Base-by-base conservation (phyloP, 2,329 filamentous ascomycete genomes). In the Clarireedia monteithiana region DNA sequence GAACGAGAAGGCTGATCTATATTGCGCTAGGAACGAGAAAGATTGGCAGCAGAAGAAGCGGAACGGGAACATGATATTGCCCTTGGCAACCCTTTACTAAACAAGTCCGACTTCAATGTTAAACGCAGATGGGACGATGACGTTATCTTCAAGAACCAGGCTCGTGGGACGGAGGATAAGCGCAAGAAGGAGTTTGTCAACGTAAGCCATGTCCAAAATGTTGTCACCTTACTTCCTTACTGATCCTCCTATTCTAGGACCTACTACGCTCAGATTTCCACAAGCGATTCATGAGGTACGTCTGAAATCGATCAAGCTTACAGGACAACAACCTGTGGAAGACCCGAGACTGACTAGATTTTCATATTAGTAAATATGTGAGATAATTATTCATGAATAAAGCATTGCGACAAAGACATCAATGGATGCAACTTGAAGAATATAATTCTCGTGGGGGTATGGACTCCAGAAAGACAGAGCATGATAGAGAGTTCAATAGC, bases 81-180 rank as follows among this genome's bases (percentile, higher is more conserved):
- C 38, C 76, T 88, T 44, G 94, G 94, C 6, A 99, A 99, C 70
- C 94, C 94, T 40, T 74, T 99, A 51, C 80, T 99, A 56, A 96
- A 97, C 50, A 88, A 89, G 70, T 74, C 81, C 20, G 91, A 96
- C 64, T 97, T 95, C 70, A 91, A 86, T 57, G 85, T 96, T 67
- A 96, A 96, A 79, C 78, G 89, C 10, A 75, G 91, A 64, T 99
- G 94, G 94, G 94, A 99, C 65, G 94, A 99, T 66, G 94, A 99
- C 70, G 94, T 99, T 12, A 91, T 99, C 2, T 99, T 99, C 75
- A 97, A 96, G 77, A 99, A 99, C 72, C 94, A 99, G 74, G 94
- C 92, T 36, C 82, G 94, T 58, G 94, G 92, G 7, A 96, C 91
- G 0, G 92, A 97, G 68, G 90, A 96, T 60, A 91, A 86, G 76